Evolutionary conservation across 2,329 filamentous ascomycete species (phyloP).

Genomic region (Penicillium italicum): DNA sequence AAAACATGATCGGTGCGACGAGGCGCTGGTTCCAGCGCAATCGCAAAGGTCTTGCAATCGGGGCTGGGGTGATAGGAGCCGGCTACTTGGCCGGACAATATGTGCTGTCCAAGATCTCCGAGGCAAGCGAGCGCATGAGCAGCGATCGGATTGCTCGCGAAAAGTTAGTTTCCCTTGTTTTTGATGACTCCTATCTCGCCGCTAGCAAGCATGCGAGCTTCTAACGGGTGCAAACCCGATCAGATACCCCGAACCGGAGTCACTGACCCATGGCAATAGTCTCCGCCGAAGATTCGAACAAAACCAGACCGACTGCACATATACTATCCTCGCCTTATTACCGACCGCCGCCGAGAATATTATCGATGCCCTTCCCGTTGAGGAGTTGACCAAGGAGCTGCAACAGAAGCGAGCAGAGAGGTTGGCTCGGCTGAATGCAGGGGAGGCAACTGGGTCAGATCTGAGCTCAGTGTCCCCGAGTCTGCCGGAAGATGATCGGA

Average conservation of each 20-base stretch:
- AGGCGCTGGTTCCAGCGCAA: conserved; percentile 92
- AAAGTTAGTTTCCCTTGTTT: conserved; percentile 61
- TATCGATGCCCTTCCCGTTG: conserved; percentile 80
- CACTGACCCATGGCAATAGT: conserved; percentile 48
- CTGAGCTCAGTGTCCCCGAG: conserved; percentile 60
- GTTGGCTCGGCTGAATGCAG: conserved; percentile 55
- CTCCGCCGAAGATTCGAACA: conserved; percentile 94
- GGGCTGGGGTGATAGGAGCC: conserved; percentile 79
- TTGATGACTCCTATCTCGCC: neutral
- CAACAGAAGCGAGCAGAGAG: conserved; percentile 86
- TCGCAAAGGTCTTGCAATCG: conserved; percentile 82
- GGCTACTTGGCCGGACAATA: conserved; percentile 93
- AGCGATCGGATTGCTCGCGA: conserved; percentile 94
- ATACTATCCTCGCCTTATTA: conserved; percentile 91
- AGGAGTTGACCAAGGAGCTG: conserved; percentile 87
- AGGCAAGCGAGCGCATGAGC: conserved; percentile 93
- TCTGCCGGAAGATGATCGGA: conserved; percentile 73
- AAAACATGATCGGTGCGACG: conserved; percentile 63
- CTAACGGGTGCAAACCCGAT: conserved; percentile 2
- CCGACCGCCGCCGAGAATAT: conserved; percentile 90
- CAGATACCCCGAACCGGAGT: conserved; percentile 10
- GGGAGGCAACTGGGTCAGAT: conserved; percentile 57
- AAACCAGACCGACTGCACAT: conserved; percentile 98
- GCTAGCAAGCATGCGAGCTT: conserved; percentile 13
- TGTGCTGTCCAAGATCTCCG: conserved; percentile 83